These are phyloP conservation scores for Eimeria sp. DNA, from an alignment of 169 alveolate genomes.

Conservation along the genomic window DNA sequence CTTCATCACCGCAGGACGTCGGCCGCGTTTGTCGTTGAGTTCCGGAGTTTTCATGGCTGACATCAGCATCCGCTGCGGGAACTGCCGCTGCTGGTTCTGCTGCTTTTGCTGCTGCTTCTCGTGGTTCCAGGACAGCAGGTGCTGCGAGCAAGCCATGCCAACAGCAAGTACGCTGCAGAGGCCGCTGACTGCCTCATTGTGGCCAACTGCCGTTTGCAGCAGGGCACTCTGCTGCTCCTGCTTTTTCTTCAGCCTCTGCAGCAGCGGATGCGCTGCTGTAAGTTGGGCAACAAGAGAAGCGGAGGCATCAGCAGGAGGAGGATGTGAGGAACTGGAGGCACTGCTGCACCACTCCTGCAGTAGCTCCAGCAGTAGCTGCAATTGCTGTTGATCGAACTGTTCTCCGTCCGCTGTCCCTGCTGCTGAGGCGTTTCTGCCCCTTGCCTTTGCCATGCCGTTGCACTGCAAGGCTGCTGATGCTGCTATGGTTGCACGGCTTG, in stretches of 20 bases:
- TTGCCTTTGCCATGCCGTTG: not conserved
- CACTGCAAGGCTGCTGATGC: slow-evolving; percentile 35
- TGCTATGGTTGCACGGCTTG: slow-evolving; percentile 66
- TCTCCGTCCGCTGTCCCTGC: not conserved
- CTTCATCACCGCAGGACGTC: slow-evolving; percentile 4
- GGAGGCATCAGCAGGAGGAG: slow-evolving; percentile 54
- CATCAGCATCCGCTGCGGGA: slow-evolving; percentile 22
- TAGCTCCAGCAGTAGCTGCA: slow-evolving; percentile 61
- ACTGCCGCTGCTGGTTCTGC: slow-evolving; percentile 67
- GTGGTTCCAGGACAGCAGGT: slow-evolving; percentile 30
- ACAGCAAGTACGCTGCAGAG: slow-evolving; percentile 30
- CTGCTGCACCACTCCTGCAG: slow-evolving; percentile 52
- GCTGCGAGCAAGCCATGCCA: slow-evolving; percentile 27
- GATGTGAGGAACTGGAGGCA: not conserved
- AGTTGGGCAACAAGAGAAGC: slow-evolving; percentile 43
- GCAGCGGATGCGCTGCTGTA: slow-evolving; percentile 69
- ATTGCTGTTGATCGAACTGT: slow-evolving; percentile 46
- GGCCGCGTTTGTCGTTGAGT: slow-evolving; percentile 26
- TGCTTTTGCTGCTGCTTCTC: slow-evolving; percentile 65
- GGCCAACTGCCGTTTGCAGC: slow-evolving; percentile 26
- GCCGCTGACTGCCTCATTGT: slow-evolving; percentile 33
- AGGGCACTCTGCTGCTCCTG: slow-evolving; percentile 61
- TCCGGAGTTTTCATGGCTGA: slow-evolving; percentile 65
- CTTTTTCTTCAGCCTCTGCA: slow-evolving; percentile 23
- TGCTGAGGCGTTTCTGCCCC: not conserved